These are phyloP conservation scores for Acmispon strigosus DNA, from an alignment of 306 rosid genomes.

Conservation along the genomic window DNA sequence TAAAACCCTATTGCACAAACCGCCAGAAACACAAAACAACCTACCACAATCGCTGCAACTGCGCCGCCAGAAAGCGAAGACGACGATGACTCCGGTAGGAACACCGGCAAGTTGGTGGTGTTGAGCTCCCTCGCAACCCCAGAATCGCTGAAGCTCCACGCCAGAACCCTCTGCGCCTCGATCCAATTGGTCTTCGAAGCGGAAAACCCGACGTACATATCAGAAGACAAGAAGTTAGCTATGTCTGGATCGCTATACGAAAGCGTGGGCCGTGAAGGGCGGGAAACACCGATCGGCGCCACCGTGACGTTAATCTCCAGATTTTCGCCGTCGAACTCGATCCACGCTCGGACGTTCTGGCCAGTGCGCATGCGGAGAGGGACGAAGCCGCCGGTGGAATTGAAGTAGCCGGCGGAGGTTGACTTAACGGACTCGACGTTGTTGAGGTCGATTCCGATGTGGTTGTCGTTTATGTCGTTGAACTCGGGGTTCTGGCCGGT, in stretches of 20 bases:
- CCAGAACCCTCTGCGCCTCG: constrained; percentile 69
- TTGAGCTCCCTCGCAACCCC: constrained; percentile 60
- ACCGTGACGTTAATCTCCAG: constrained; percentile 55
- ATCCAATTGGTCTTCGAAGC: constrained; percentile 73
- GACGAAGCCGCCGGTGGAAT: constrained; percentile 45
- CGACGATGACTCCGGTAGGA: constrained; percentile 21
- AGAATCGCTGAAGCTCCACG: constrained; percentile 81
- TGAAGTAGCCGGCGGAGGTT: constrained; percentile 49
- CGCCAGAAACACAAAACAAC: constrained; percentile 30
- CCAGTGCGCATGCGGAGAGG: constrained; percentile 60
- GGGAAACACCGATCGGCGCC: constrained; percentile 50
- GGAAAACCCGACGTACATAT: constrained; percentile 87
- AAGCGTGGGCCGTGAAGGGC: constrained; percentile 57
- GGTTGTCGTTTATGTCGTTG: constrained; percentile 64
- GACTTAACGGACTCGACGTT: not conserved
- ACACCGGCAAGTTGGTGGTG: constrained; percentile 53
- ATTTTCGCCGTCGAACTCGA: constrained; percentile 56
- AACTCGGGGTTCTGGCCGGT: constrained; percentile 77
- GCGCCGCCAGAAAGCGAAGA: constrained; percentile 41
- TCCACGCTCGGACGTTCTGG: constrained; percentile 66
- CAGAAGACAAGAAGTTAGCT: constrained; percentile 50
- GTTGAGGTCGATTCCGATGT: constrained; percentile 78
- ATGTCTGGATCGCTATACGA: constrained; percentile 33
- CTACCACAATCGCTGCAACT: constrained; percentile 50
- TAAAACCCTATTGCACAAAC: constrained; percentile 17